phyloP scores from a whole-genome alignment of 2,329 filamentous ascomycete genomes.

The Salinomyces thailandicus region DNA sequence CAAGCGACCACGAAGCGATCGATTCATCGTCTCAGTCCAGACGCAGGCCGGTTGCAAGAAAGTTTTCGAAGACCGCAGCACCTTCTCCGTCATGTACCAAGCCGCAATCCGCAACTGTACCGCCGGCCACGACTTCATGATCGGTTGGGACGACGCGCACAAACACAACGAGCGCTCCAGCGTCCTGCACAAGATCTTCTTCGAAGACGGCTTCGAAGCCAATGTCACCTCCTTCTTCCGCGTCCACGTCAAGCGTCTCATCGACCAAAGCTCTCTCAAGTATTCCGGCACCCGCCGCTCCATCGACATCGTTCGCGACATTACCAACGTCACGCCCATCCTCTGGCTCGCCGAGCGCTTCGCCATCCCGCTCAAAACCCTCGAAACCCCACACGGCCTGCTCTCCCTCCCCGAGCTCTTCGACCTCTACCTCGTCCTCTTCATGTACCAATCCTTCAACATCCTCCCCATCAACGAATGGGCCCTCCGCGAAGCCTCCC shows the following conservation, averaged over 20 bases:
- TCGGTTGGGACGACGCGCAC: constrained; percentile 36
- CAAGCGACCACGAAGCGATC: constrained; percentile 32
- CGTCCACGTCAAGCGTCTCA: constrained; percentile 33
- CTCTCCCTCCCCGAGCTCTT: constrained; percentile 39
- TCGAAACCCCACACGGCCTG: constrained; percentile 48
- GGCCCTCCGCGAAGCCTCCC: constrained; percentile 37
- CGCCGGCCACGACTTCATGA: constrained; percentile 38
- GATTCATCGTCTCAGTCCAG: constrained; percentile 37
- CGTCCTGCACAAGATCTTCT: constrained; percentile 38
- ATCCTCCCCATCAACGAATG: constrained; percentile 40
- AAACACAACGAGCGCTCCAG: constrained; percentile 32
- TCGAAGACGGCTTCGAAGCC: constrained; percentile 35
- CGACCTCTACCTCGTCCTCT: constrained; percentile 34
- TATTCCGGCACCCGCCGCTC: constrained; percentile 36
- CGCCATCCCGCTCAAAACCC: constrained; percentile 56
- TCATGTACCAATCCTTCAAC: constrained; percentile 46
- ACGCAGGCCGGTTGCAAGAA: constrained; percentile 42
- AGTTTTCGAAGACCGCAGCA: constrained; percentile 40
- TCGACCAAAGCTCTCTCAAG: constrained; percentile 37
- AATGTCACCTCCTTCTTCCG: constrained; percentile 37
- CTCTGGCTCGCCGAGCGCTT: constrained; percentile 55
- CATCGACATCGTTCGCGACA: constrained; percentile 50
- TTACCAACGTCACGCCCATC: constrained; percentile 57
- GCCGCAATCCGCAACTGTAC: constrained; percentile 32
- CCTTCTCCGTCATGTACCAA: constrained; percentile 41